phyloP scores from a whole-genome alignment of 371 early-diverging fungal genomes.

The Mucor lusitanicus region DNA sequence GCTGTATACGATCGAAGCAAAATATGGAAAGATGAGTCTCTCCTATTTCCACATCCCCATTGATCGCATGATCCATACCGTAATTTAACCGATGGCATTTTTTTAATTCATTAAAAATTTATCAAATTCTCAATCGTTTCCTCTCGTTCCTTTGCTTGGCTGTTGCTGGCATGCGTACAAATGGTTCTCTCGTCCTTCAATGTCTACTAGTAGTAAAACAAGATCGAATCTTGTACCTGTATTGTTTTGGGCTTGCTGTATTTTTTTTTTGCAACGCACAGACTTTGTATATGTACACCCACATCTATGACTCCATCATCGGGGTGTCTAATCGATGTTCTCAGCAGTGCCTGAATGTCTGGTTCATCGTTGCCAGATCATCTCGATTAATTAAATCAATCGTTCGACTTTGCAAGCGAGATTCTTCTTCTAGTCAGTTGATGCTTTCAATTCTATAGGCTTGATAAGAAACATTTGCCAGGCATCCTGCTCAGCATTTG shows the following conservation, averaged over 20 bases:
- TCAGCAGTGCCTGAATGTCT: too few species aligned
- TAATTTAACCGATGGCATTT: conserved; percentile 10
- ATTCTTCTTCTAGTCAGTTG: too few species aligned
- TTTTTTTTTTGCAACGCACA: conserved; percentile 1
- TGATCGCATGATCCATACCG: conserved; percentile 22
- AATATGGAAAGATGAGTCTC: not conserved
- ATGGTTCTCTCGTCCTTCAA: not conserved
- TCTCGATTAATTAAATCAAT: too few species aligned
- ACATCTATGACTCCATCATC: not conserved
- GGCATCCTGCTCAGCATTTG: too few species aligned
- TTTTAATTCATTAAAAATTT: not conserved
- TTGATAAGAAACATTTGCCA: too few species aligned
- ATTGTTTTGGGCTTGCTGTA: not conserved
- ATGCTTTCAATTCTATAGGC: too few species aligned
- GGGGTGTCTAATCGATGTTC: too few species aligned
- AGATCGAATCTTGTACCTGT: not conserved
- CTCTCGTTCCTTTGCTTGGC: too few species aligned
- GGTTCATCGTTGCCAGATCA: too few species aligned
- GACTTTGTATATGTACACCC: conserved; percentile 4
- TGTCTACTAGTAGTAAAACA: too few species aligned
- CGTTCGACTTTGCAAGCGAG: too few species aligned
- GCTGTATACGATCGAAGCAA: too few species aligned
- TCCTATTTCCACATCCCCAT: not conserved
- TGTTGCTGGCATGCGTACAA: not conserved
- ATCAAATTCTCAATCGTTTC: not conserved